Conservation (phyloP, 345 rosid genomes). For the Psidium friedrichsthalianum region DNA sequence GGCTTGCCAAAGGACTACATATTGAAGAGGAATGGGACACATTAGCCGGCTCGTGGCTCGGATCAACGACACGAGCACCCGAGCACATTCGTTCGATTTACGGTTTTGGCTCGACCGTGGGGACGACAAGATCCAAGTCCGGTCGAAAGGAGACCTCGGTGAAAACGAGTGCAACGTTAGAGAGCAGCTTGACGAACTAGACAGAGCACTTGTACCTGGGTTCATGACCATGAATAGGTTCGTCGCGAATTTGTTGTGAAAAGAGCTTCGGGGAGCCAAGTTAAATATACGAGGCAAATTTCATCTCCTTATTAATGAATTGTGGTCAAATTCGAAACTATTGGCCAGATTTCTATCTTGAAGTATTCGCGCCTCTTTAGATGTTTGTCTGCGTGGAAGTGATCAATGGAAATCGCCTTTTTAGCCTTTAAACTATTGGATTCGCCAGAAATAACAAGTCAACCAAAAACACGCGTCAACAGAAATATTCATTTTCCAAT, state of each 20-base stretch:
- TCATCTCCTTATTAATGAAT: background rate
- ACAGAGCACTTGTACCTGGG: conserved; percentile 79
- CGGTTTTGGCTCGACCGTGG: conserved; percentile 46
- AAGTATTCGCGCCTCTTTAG: too few species aligned
- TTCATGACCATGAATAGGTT: conserved; percentile 72
- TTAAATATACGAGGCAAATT: background rate
- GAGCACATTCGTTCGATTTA: conserved; percentile 38
- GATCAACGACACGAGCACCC: conserved; percentile 48
- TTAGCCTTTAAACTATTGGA: too few species aligned
- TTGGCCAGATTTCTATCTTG: too few species aligned
- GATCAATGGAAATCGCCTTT: too few species aligned
- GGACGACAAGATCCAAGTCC: conserved; percentile 21
- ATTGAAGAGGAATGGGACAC: conserved; percentile 53
- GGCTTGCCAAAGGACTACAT: conserved; percentile 76
- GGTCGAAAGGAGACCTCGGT: conserved; percentile 38
- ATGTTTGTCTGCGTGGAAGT: too few species aligned
- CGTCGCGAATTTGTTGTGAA: conserved; percentile 52
- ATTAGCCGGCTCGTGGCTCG: conserved; percentile 52
- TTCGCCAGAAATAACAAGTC: too few species aligned
- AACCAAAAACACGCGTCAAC: too few species aligned
- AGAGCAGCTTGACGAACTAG: conserved; percentile 63
- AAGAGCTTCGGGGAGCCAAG: background rate
- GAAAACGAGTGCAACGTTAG: conserved; percentile 35
- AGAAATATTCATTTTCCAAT: too few species aligned
- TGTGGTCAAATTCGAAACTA: too few species aligned